These are phyloP conservation scores for Heliamphora exappendiculata DNA, from an alignment of 148 eudicot genomes.

Conservation along the genomic window DNA sequence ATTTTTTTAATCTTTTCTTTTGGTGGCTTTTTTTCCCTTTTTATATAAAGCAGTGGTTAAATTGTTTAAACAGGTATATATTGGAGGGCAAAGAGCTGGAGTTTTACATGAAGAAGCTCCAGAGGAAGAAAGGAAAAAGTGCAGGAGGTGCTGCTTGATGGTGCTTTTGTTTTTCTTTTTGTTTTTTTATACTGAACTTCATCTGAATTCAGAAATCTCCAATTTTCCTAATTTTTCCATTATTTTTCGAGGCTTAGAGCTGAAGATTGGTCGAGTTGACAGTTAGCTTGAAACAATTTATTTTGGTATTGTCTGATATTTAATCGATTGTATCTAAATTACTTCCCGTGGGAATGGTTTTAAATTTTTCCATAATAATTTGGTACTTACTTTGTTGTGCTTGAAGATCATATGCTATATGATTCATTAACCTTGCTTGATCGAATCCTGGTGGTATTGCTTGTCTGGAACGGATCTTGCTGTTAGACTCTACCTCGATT, in stretches of 20 bases:
- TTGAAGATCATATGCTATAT: too few species aligned
- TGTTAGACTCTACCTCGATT: too few species aligned
- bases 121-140: slow-evolving; percentile 37
- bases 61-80: slow-evolving; percentile 16
- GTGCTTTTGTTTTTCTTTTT: slow-evolving; percentile 2
- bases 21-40: background rate
- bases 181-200: background rate
- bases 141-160: slow-evolving; percentile 19
- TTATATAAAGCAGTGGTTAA: background rate
- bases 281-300: slow-evolving; percentile 6
- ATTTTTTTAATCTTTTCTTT: background rate
- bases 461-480: too few species aligned
- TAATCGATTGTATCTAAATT: too few species aligned
- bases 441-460: too few species aligned
- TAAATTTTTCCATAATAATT: too few species aligned
- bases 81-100: slow-evolving; percentile 35
- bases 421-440: too few species aligned
- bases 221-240: background rate
- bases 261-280: background rate
- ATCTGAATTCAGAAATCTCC: background rate
- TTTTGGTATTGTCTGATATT: too few species aligned
- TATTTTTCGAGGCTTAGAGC: background rate
- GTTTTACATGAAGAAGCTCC: slow-evolving; percentile 35
- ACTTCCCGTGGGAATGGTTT: too few species aligned
- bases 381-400: too few species aligned